phyloP scores from a whole-genome alignment of 768 basidiomycete genomes.

The Lactifluus subvellereus region DNA sequence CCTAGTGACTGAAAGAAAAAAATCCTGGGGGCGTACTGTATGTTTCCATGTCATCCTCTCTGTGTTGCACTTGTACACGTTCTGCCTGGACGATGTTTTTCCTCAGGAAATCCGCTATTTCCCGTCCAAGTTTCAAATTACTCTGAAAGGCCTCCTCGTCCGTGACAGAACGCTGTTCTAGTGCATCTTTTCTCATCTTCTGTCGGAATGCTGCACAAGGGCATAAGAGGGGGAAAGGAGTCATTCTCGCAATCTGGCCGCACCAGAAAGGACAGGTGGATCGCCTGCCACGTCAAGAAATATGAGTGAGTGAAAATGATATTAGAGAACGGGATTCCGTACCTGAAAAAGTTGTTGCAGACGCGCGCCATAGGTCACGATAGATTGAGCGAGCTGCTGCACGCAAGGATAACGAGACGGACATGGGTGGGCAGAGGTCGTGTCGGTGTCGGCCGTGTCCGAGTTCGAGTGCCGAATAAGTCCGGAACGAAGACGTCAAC shows the following conservation, averaged over 20 bases:
- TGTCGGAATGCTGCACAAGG: conserved; percentile 53
- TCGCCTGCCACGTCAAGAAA: conserved; percentile 41
- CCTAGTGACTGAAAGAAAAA: not conserved
- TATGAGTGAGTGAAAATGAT: not conserved
- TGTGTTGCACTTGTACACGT: conserved; percentile 36
- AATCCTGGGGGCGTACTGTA: conserved; percentile 46
- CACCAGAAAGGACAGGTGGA: conserved; percentile 49
- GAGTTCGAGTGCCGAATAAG: not conserved
- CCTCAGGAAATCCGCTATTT: conserved; percentile 68
- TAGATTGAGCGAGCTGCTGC: conserved; percentile 72
- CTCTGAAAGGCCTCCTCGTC: conserved; percentile 47
- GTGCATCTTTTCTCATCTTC: conserved; percentile 60
- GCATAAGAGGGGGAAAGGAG: not conserved
- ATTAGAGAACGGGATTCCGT: not conserved
- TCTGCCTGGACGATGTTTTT: conserved; percentile 83
- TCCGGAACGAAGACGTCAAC: too few species aligned
- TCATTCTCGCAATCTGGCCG: not conserved
- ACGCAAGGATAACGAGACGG: conserved; percentile 48
- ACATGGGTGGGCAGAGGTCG: conserved; percentile 30
- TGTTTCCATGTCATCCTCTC: conserved; percentile 37
- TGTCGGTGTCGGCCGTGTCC: not conserved
- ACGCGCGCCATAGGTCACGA: conserved; percentile 61
- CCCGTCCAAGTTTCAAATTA: conserved; percentile 53
- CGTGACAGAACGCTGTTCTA: conserved; percentile 37
- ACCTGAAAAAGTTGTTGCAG: conserved; percentile 61